phyloP scores from a whole-genome alignment of 1,139 yeast genomes.

The Candida sp. region DNA sequence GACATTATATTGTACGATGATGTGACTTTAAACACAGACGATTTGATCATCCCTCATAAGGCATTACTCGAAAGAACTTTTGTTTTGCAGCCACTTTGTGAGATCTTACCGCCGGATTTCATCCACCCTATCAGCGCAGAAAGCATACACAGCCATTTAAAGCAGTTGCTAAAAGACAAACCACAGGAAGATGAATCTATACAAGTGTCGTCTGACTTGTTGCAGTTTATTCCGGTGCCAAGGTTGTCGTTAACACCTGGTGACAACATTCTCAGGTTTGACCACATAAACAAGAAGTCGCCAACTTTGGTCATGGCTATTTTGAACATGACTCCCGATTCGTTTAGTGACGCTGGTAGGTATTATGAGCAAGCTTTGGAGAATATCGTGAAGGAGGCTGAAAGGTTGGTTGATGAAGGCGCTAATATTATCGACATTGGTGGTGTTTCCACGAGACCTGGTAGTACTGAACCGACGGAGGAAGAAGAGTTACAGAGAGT shows the following conservation, averaged over 20 bases:
- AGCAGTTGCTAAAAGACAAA: constrained; percentile 51
- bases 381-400: constrained; percentile 39
- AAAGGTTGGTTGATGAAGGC: constrained; percentile 56
- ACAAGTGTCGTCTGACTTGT: constrained; percentile 52
- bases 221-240: constrained; percentile 50
- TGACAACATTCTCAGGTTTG: constrained; percentile 40
- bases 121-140: constrained; percentile 88
- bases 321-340: constrained; percentile 90
- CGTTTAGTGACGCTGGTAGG: constrained; percentile 92
- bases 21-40: constrained; percentile 53
- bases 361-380: constrained; percentile 28
- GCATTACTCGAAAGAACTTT: constrained; percentile 89
- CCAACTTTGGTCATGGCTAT: constrained; percentile 79
- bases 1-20: constrained; percentile 83
- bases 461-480: constrained; percentile 60
- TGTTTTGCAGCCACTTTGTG: constrained; percentile 89
- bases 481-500: constrained; percentile 70
- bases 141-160: constrained; percentile 69
- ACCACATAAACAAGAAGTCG: constrained; percentile 33
- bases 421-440: constrained; percentile 85
- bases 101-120: constrained; percentile 65
- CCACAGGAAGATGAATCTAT: constrained; percentile 39
- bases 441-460: constrained; percentile 93
- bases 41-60: constrained; percentile 82
- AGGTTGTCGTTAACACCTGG: constrained; percentile 19